phyloP scores from a whole-genome alignment of 2,329 filamentous ascomycete genomes.

The Neonectria coccinea region DNA sequence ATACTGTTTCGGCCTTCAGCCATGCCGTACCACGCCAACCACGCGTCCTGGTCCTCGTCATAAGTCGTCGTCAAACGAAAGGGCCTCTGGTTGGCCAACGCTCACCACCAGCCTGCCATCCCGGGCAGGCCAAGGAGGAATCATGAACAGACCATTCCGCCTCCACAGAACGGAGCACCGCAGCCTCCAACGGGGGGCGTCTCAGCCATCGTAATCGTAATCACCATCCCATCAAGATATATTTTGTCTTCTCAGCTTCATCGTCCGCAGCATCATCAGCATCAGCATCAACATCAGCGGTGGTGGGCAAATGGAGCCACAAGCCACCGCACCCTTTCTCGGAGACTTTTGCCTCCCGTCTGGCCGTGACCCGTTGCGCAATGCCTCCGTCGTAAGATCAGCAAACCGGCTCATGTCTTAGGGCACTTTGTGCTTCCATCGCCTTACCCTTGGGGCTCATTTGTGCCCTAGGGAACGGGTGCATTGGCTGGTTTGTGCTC shows the following conservation, averaged over 20 bases:
- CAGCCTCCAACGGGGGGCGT: not conserved
- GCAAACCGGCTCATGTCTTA: constrained; percentile 31
- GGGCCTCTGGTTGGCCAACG: constrained; percentile 25
- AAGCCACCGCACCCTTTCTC: constrained; percentile 21
- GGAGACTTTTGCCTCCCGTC: constrained; percentile 32
- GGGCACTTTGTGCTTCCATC: constrained; percentile 8
- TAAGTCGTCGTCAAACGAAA: constrained; percentile 6
- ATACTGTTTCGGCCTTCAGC: constrained; percentile 7
- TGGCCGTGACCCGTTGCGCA: constrained; percentile 31
- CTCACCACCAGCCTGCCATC: constrained; percentile 14
- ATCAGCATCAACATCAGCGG: constrained; percentile 4
- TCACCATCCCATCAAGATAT: not conserved
- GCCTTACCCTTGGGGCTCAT: not conserved
- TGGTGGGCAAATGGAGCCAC: constrained; percentile 14
- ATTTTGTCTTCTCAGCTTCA: not conserved
- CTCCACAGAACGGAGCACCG: constrained; percentile 5
- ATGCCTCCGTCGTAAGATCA: constrained; percentile 40
- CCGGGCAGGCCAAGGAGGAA: constrained; percentile 4
- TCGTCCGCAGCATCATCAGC: constrained; percentile 13
- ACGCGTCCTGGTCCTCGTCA: constrained; percentile 18
- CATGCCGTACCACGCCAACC: constrained; percentile 22
- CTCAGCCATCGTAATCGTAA: constrained; percentile 19
- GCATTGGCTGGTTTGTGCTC: not conserved
- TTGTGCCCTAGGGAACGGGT: not conserved
- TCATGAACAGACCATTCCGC: constrained; percentile 5